Evolutionary conservation across 2,329 filamentous ascomycete species (phyloP), one percentile per base, ranked within the genome.

Genomic region (Colletotrichum paranaense): DNA sequence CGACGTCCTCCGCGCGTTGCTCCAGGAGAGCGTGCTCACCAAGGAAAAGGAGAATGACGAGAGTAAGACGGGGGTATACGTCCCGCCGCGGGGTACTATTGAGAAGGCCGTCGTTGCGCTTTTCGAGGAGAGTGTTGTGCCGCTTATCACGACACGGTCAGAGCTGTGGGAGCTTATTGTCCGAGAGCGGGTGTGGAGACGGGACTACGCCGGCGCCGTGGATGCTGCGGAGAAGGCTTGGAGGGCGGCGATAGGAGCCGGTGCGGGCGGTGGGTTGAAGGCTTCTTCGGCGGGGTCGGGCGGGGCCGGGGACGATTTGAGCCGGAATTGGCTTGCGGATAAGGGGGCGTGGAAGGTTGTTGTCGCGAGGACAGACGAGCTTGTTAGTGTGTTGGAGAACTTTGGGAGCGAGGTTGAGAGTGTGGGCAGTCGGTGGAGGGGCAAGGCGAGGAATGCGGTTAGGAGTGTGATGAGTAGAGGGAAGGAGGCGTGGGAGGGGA

Each of bases 171-270:
- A 89, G 1, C 84, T 97, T 0, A 87, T 97, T 0, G 88, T 92
- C 0, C 90, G 91, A 5, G 86, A 97, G 19, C 91, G 94, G 5
- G 86, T 92, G 16, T 98, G 95, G 91, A 89, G 91, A 8, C 84
- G 89, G 3, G 92, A 94, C 66, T 93, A 92, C 1, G 83, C 85
- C 0, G 92, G 91, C 1, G 94, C 95, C 5, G 87, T 98, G 1
- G 93, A 95, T 6, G 94, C 94, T 1, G 91, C 95, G 35, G 97
- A 98, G 83, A 95, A 96, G 80, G 94, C 93, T 0, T 99, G 96
- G 95, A 90, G 97, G 2, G 91, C 93, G 0, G 90, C 92, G 0
- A 74, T 76, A 82, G 75, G 66, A 81, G 67, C 73, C 4, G 64
- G 68, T 1, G 59, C 59, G 1, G 68, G 68, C 0, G 73, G 69